Evolutionary conservation across 1,139 yeast genomes (phyloP), one percentile per base, ranked within the genome.

Genomic region (Debaryomyces fabryi): DNA sequence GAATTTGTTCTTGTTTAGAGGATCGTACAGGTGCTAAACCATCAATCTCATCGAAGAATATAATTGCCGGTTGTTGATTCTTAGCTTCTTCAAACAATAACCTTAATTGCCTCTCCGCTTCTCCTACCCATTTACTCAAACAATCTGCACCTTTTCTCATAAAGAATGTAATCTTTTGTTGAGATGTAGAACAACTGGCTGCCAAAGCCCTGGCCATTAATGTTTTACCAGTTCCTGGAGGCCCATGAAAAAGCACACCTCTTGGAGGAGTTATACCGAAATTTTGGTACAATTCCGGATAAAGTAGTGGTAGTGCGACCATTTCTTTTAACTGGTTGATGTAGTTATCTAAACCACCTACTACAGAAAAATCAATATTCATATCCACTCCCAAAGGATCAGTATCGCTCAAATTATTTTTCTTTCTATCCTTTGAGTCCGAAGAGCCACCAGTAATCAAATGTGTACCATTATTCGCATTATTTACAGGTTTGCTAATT

Each of bases 91-190:
- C 99, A 65, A 93, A 93, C 47, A 93, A 71, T 40, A 93, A 72
- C 51, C 99, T 75, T 53, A 93, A 75, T 65, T 93, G 97, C 57
- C 99, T 79, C 69, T 93, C 99, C 6, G 99, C 98, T 68, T 93
- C 99, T 60, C 99, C 99, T 6, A 93, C 98, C 99, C 99, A 93
- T 70, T 95, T 95, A 46, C 97, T 88, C 58, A 93, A 73, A 66
- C 96, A 89, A 65, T 95, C 99, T 0, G 99, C 98, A 56, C 99
- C 99, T 67, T 95, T 95, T 55, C 99, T 77, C 99, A 95, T 95
- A 68, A 91, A 95, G 63, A 95, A 95, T 0, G 99, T 90, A 48
- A 95, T 92, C 59, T 93, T 93, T 51, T 88, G 74, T 39, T 81
- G 79, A 10, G 88, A 84, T 0, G 95, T 83, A 0, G 97, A 88